Conservation (phyloP, 2,329 filamentous ascomycete species). For the Verticillium klebahnii region DNA sequence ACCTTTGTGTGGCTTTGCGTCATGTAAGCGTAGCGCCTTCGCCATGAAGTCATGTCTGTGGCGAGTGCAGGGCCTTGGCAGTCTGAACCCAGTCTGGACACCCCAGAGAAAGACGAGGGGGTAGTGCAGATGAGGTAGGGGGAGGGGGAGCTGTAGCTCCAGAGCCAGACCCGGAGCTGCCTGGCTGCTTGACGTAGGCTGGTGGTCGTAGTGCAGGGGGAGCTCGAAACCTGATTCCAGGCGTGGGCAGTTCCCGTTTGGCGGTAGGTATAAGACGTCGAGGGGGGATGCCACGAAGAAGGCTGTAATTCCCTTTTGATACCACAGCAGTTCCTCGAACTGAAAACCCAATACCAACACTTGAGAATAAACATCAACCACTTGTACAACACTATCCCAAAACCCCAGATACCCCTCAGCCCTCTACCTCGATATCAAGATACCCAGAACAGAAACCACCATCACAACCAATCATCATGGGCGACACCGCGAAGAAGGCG, state of each 20-base stretch:
- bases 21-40: conserved; percentile 10
- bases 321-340: conserved; percentile 1
- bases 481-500: background rate
- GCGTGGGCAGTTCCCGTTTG: background rate
- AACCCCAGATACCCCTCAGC: background rate
- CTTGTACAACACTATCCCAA: background rate
- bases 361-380: background rate
- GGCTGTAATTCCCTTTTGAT: background rate
- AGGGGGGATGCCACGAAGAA: background rate
- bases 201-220: background rate
- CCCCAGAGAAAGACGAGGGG: background rate
- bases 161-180: background rate
- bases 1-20: conserved; percentile 14
- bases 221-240: conserved; percentile 13
- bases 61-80: conserved; percentile 6
- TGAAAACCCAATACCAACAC: background rate
- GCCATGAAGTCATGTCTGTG: conserved; percentile 14
- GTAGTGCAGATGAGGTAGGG: background rate
- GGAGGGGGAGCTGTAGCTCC: conserved; percentile 4
- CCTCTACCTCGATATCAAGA: background rate
- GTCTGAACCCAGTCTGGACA: background rate
- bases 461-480: background rate
- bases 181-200: conserved; percentile 11
- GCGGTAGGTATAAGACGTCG: conserved; percentile 13
- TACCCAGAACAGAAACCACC: background rate